Conservation (phyloP, 164 flowering plant genomes). For the Liriodendron chinense region DNA sequence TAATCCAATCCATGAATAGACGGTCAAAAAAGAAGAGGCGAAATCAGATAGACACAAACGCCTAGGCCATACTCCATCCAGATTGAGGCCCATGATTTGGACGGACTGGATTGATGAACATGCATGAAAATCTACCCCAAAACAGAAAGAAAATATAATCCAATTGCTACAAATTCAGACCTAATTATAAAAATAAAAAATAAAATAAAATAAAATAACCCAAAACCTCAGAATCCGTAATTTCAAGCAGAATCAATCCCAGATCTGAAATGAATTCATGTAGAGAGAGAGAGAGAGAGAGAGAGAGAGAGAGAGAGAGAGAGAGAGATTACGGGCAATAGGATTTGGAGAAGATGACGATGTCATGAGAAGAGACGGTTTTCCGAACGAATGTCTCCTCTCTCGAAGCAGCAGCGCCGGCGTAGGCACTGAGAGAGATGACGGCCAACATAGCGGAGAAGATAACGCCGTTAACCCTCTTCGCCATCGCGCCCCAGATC, state of each 20-base stretch:
- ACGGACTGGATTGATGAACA: too few relatives aligned
- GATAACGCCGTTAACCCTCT: neutral
- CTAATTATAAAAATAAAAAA: neutral
- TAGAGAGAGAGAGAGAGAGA: neutral
- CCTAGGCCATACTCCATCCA: too few relatives aligned
- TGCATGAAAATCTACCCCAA: too few relatives aligned
- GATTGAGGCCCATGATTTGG: too few relatives aligned
- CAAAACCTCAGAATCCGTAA: neutral
- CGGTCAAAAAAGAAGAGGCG: too few relatives aligned
- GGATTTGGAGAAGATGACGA: conserved; percentile 88
- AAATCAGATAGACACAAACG: too few relatives aligned
- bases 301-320: conserved; percentile 5
- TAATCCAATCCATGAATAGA: too few relatives aligned
- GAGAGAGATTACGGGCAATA: conserved; percentile 72
- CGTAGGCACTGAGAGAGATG: conserved; percentile 1
- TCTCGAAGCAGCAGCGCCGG: conserved; percentile 7
- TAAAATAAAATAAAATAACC: neutral
- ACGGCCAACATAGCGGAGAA: conserved; percentile 1
- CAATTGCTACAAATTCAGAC: neutral
- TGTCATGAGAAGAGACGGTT: conserved; percentile 59
- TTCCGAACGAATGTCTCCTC: conserved; percentile 56
- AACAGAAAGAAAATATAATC: neutral
- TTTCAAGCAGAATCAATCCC: neutral
- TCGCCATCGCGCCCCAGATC: neutral
- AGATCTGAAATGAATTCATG: neutral